Evolutionary conservation across 2,329 filamentous ascomycete species (phyloP).

Genomic region (Alternaria consortialis): DNA sequence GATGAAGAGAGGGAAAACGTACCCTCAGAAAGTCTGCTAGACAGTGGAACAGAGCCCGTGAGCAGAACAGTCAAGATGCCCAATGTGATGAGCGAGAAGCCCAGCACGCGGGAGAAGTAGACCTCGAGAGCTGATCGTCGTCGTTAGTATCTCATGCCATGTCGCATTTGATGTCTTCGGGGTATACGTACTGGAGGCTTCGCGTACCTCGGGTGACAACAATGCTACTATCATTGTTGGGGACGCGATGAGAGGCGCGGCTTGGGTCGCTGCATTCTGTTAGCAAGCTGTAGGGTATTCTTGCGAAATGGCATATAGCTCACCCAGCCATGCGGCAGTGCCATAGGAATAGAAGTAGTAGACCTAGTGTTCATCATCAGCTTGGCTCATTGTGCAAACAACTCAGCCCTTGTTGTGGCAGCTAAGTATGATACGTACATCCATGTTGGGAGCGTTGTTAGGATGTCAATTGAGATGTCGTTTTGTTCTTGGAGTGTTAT

Average conservation of each 20-base stretch:
- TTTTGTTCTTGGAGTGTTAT: neutral
- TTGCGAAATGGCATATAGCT: neutral
- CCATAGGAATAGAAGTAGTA: conserved; percentile 56
- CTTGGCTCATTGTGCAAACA: neutral
- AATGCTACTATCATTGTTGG: conserved; percentile 70
- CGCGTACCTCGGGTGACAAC: conserved; percentile 65
- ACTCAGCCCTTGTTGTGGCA: neutral
- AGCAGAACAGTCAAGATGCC: conserved; percentile 72
- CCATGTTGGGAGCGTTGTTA: conserved; percentile 7
- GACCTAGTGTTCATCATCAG: conserved; percentile 45
- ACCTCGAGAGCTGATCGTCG: conserved; percentile 65
- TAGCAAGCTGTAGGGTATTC: conserved; percentile 5
- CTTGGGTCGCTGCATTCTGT: conserved; percentile 48
- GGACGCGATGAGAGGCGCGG: conserved; percentile 64
- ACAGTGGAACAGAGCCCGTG: conserved; percentile 74
- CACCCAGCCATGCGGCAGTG: conserved; percentile 55
- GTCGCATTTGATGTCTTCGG: neutral
- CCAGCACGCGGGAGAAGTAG: conserved; percentile 78
- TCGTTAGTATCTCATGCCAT: neutral
- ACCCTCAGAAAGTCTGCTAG: conserved; percentile 56
- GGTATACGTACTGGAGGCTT: conserved; percentile 60
- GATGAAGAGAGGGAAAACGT: neutral
- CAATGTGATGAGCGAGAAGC: conserved; percentile 71
- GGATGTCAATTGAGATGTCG: neutral
- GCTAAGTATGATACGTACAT: conserved; percentile 8